These are phyloP conservation scores for Syncephalastrum monosporum DNA, from an alignment of 371 early-diverging fungal species.

Conservation along the genomic window DNA sequence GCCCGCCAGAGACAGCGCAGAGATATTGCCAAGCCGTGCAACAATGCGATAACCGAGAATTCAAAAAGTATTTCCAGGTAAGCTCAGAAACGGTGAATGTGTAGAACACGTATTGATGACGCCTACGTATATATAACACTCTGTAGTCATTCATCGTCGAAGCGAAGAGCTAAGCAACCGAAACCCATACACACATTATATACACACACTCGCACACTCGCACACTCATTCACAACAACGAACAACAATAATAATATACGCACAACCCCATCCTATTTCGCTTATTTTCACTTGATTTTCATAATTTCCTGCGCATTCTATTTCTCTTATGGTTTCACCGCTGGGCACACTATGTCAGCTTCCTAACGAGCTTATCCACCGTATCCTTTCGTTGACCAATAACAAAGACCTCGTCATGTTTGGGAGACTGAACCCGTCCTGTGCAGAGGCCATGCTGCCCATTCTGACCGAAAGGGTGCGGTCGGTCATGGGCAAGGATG, in stretches of 20 bases:
- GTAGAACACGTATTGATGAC: neutral
- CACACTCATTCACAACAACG: no score
- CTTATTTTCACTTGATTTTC: no score
- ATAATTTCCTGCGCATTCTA: no score
- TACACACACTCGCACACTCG: neutral
- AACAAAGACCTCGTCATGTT: neutral
- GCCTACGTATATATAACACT: neutral
- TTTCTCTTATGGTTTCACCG: no score
- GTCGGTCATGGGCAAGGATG: neutral
- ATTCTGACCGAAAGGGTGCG: neutral
- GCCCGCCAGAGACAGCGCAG: constrained; percentile 62
- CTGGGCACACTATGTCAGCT: no score
- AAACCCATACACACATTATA: neutral
- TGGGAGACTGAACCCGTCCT: neutral
- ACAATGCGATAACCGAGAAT: constrained; percentile 62
- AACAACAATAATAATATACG: no score
- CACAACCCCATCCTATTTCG: no score
- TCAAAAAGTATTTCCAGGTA: constrained; percentile 78
- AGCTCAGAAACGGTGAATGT: neutral
- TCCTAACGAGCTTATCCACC: no score
- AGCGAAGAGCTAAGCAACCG: constrained; percentile 24
- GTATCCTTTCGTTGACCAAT: neutral
- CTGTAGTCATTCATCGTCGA: constrained; percentile 42
- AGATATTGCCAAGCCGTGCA: constrained; percentile 69
- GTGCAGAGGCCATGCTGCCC: neutral